Evolutionary conservation across 2,329 filamentous ascomycete genomes (phyloP), one percentile per base, ranked within the genome.

Genomic region (Fonsecaea multimorphosa): DNA sequence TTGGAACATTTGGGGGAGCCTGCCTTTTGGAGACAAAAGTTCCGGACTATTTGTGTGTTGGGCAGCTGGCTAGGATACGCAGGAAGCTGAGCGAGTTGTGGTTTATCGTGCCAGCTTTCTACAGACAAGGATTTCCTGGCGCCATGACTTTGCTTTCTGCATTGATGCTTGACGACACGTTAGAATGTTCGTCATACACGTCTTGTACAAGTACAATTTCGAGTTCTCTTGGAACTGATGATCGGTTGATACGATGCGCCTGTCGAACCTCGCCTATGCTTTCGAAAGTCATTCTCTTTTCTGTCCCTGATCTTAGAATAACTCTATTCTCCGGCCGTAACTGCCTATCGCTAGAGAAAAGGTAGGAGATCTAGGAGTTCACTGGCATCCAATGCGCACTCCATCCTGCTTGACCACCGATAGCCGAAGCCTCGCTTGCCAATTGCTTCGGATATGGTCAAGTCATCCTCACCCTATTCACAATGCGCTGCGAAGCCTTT

Each of bases 21-120:
- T 56, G 29, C n/a, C n/a, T 56, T 56, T 56, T 36, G 27, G 53
- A 56, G 31, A 56, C 2, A 49, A 49, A 49, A 49, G 44, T 49
- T 49, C 19, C 44, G 22, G 44, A 49, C 19, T 49, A 49, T 49
- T 49, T 49, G 22, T 49, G 19, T 29, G 34, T 16, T 14, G 55
- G 38, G 24, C 55, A 58, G 32, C 22, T 31, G 55, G 36, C 36
- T 40, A 29, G 19, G 27, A 34, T 22, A 22, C 38, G 14, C 11
- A 44, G 38, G 38, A 19, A 34, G 16, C n/a, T 44, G 38, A 44
- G 38, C 38, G 38, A 4, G 38, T 6, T 4, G 38, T 44, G 16
- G 38, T 44, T 49, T 24, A 49, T 12, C 22, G 19, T 24, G 44
- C 19, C 19, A 49, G 22, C 4, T 49, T 49, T 49, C 53, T 36